Evolutionary conservation across 257 asterid species (phyloP).

Genomic region (Solanum appendiculatum): DNA sequence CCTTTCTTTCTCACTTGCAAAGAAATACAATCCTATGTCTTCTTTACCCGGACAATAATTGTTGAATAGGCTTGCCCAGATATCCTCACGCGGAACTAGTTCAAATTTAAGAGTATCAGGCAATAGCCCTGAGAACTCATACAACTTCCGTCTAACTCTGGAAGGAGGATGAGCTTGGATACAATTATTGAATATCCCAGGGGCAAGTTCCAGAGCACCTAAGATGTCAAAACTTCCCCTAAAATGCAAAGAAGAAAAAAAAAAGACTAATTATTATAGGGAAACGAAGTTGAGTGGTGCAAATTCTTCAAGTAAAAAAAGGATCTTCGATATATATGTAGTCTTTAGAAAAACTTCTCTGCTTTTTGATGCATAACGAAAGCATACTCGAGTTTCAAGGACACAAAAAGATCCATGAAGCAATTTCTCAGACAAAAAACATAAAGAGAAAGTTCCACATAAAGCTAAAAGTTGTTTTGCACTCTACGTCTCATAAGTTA

Average conservation of each 20-base stretch:
- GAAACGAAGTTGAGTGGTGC: neutral
- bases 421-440: neutral
- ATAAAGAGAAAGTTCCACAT: neutral
- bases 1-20: no score
- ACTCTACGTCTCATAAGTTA: neutral
- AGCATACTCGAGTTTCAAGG: neutral
- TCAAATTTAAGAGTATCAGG: neutral
- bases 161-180: neutral
- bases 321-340: neutral
- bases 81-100: no score
- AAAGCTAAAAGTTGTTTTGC: neutral
- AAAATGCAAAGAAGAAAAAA: neutral
- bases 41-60: no score
- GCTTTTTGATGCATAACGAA: neutral
- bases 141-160: neutral
- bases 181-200: neutral
- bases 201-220: neutral
- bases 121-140: neutral
- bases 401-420: neutral
- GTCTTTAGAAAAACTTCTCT: neutral
- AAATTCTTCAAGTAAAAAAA: neutral
- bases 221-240: constrained; percentile 52
- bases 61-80: no score
- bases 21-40: no score
- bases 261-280: neutral